Conservation (phyloP, 2,329 filamentous ascomycete species). For the Ilyonectria mors-panacis region DNA sequence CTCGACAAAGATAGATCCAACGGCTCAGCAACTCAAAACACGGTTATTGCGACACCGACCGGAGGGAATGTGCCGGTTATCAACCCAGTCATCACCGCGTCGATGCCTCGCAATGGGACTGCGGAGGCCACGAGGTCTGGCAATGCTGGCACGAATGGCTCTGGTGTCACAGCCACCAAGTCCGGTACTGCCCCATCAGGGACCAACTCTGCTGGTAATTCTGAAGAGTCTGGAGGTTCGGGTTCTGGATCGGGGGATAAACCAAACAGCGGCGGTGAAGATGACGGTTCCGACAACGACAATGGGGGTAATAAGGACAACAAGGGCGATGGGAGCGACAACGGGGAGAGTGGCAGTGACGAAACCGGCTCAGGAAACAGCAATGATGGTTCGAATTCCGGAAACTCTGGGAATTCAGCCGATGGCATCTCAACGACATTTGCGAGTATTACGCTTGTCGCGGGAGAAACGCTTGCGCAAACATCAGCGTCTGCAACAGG, state of each 20-base stretch:
- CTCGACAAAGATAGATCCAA: too few relatives aligned
- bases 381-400: conserved; percentile 33
- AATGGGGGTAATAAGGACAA: background rate
- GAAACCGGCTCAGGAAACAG: background rate
- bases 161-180: background rate
- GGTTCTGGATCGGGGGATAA: background rate
- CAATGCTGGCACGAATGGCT: background rate
- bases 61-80: background rate
- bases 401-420: conserved; percentile 16
- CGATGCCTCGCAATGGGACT: background rate
- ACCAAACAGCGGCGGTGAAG: background rate
- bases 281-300: background rate
- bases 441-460: background rate
- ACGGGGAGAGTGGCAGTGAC: background rate
- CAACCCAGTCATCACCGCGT: background rate
- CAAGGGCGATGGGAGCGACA: background rate
- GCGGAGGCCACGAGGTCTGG: background rate
- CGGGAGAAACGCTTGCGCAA: background rate
- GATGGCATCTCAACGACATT: background rate
- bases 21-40: background rate
- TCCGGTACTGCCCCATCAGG: background rate
- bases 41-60: background rate
- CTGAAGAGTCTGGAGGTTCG: background rate
- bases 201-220: background rate
- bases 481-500: background rate